Conservation (phyloP, 2,329 filamentous ascomycete species). For the Neopestalotiopsis sp. region DNA sequence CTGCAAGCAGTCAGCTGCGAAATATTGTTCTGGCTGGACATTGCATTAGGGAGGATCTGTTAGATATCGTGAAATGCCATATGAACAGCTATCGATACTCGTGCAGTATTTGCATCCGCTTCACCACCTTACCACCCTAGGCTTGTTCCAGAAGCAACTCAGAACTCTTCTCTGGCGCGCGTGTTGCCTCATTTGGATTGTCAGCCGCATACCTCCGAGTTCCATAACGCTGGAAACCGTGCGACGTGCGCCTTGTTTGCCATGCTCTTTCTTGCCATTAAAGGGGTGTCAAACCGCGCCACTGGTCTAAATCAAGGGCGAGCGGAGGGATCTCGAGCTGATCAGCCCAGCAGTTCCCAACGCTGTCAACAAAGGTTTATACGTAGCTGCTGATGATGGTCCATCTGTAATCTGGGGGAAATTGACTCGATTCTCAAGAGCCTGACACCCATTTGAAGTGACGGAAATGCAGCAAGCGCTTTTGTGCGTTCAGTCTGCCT, state of each 20-base stretch:
- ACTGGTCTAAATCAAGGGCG: not conserved
- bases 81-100: slow-evolving; percentile 13
- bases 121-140: slow-evolving; percentile 6
- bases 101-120: not conserved
- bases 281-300: not conserved
- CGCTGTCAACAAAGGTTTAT: not conserved
- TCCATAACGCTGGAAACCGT: slow-evolving; percentile 17
- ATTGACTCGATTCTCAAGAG: too few relatives aligned
- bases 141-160: not conserved
- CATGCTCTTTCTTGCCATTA: slow-evolving; percentile 7
- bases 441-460: too few relatives aligned
- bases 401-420: too few relatives aligned
- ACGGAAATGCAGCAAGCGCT: too few relatives aligned
- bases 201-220: not conserved
- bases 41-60: too few relatives aligned
- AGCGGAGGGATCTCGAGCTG: not conserved
- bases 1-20: too few relatives aligned
- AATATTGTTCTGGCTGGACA: too few relatives aligned
- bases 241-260: slow-evolving; percentile 12
- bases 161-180: slow-evolving; percentile 10
- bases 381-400: too few relatives aligned
- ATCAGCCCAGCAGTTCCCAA: not conserved
- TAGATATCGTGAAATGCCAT: too few relatives aligned
- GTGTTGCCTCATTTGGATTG: not conserved
- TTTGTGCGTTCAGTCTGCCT: too few relatives aligned